Evolutionary conservation across 2,329 filamentous ascomycete genomes (phyloP).

Genomic region (Phoma sp.): DNA sequence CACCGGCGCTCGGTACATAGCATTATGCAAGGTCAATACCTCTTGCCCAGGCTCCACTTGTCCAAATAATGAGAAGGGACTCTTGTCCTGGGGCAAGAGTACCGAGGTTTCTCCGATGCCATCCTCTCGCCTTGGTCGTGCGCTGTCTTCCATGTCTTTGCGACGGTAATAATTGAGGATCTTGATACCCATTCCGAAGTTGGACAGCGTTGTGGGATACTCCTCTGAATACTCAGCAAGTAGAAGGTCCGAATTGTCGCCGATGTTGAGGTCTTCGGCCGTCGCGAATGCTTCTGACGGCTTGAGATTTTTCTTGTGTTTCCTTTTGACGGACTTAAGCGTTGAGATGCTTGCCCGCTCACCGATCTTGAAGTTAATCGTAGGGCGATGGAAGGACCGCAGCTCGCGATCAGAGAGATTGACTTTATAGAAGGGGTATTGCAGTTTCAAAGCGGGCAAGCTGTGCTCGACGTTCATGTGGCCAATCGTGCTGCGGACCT

Average conservation of each 20-base stretch:
- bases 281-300: slow-evolving; percentile 78
- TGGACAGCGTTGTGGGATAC: slow-evolving; percentile 87
- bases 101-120: slow-evolving; percentile 84
- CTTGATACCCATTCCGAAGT: slow-evolving; percentile 96
- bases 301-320: slow-evolving; percentile 78
- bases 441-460: slow-evolving; percentile 85
- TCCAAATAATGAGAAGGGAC: slow-evolving; percentile 93
- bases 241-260: slow-evolving; percentile 85
- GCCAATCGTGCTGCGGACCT: slow-evolving; percentile 89
- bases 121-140: slow-evolving; percentile 74
- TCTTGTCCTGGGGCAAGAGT: slow-evolving; percentile 90
- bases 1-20: slow-evolving; percentile 92
- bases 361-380: slow-evolving; percentile 73
- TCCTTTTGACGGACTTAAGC: slow-evolving; percentile 74
- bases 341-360: slow-evolving; percentile 75
- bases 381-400: slow-evolving; percentile 83
- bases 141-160: slow-evolving; percentile 76
- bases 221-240: slow-evolving; percentile 97
- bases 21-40: slow-evolving; percentile 89
- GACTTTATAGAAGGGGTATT: slow-evolving; percentile 96
- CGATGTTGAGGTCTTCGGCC: slow-evolving; percentile 82
- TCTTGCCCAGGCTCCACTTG: slow-evolving; percentile 90
- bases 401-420: slow-evolving; percentile 75
- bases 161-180: slow-evolving; percentile 97
- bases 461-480: slow-evolving; percentile 94